Base-by-base conservation (phyloP, 2,329 filamentous ascomycete genomes). In the Drechslerella dactyloides region DNA sequence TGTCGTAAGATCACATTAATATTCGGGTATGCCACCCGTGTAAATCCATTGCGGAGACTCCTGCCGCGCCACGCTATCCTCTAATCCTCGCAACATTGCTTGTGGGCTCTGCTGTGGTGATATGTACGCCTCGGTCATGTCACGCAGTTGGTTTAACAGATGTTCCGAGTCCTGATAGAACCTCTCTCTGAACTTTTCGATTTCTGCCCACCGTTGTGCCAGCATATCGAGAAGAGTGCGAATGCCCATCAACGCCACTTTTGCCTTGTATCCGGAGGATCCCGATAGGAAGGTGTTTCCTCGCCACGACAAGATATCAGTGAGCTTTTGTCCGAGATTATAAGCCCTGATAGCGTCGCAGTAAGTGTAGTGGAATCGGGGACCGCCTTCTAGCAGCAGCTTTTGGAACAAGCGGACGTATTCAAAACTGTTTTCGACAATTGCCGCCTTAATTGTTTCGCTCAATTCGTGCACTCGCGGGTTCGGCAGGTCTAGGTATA, bases 401-500 rank as follows among this genome's bases (percentile, higher is more conserved):
- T 73, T 73, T 23, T 73, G 69, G 46, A 73, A 73, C 19, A 73
- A 19, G 27, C 69, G 51, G 19, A 68, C 57, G 35, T 73, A 73
- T 51, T 73, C 63, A 15, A 66, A 62, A 27, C 57, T 68, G 21
- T 68, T 66, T 59, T 73, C 69, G 35, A 73, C 58, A n/a, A 73
- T 73, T n/a, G 52, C 48, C 23, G 57, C 17, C 19, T 53, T 62
- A 6, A 68, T 63, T 5, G 62, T 51, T 21, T 73, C 69, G 57
- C 51, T 73, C 1, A 68, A 35, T n/a, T 73, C 63, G 27, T 66
- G 61, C 2, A 73, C 63, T 42, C 69, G 51, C 42, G 69, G 69
- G 27, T 73, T 73, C 17, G 69, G 63, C 2, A 73, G 30, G 40
- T 66, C 61, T 7, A 73, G 46, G 78, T 97, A 91, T 23, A 96